Percentiles rank a stretch among this genome's conserved stretches.
Evolutionary conservation across 2,329 filamentous ascomycete genomes (phyloP).

Genomic region (Epicoccum nigrum): DNA sequence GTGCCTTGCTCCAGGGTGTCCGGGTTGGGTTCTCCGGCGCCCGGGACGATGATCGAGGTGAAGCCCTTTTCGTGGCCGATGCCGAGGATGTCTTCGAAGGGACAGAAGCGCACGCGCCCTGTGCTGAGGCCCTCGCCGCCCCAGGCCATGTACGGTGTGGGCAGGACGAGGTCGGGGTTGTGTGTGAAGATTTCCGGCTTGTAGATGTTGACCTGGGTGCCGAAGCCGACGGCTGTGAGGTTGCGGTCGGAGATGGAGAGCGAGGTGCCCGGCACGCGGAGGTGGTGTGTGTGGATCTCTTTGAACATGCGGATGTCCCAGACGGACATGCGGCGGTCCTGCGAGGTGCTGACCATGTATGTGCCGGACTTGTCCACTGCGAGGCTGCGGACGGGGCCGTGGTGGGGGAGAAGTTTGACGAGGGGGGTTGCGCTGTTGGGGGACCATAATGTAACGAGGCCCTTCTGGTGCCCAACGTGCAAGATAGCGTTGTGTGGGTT

Average conservation of each 20-base stretch:
- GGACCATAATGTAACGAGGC: constrained; percentile 93
- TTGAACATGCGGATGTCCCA: constrained; percentile 96
- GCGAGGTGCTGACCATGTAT: constrained; percentile 94
- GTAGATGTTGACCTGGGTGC: constrained; percentile 89
- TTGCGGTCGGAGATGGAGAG: constrained; percentile 88
- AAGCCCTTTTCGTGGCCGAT: constrained; percentile 86
- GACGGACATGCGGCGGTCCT: constrained; percentile 89
- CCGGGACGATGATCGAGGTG: constrained; percentile 86
- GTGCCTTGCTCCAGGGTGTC: constrained; percentile 78
- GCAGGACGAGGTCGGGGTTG: constrained; percentile 73
- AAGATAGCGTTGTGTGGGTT: constrained; percentile 93
- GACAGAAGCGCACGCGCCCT: constrained; percentile 87
- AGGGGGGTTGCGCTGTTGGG: constrained; percentile 86
- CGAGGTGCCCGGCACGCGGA: constrained; percentile 79
- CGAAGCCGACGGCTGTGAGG: constrained; percentile 88
- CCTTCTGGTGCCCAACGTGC: constrained; percentile 93
- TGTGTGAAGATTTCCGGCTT: constrained; percentile 80
- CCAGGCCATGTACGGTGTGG: constrained; percentile 92
- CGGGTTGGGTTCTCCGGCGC: constrained; percentile 95
- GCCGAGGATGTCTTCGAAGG: constrained; percentile 91
- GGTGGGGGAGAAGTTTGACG: constrained; percentile 89
- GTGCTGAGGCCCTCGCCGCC: constrained; percentile 82
- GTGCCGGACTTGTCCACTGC: constrained; percentile 87
- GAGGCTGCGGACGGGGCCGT: constrained; percentile 83
- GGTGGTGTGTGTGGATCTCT: constrained; percentile 88